These are phyloP conservation scores for Viola pubescens DNA, from an alignment of 441 rosid species.

Conservation along the genomic window DNA sequence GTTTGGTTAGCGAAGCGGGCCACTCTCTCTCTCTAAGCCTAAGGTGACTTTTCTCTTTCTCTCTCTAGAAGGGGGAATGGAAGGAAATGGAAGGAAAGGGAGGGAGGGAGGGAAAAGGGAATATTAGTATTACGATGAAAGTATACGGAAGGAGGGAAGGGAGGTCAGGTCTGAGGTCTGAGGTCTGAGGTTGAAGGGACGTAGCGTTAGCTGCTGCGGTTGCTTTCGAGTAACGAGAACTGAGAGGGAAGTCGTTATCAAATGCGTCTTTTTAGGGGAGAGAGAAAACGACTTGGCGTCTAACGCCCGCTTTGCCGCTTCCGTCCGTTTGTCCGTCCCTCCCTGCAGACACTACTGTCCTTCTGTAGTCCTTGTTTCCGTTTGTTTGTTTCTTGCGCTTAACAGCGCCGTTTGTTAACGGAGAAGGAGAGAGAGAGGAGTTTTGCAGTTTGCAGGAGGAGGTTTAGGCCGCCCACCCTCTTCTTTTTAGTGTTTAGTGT, in stretches of 20 bases:
- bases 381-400: neutral
- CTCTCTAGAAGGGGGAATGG: neutral
- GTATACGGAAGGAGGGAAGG: neutral
- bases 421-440: neutral
- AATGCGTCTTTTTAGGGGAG: neutral
- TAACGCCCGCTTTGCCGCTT: neutral
- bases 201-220: neutral
- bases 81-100: neutral
- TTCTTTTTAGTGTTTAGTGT: neutral
- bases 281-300: neutral
- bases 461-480: too few relatives aligned
- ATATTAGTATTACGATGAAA: neutral
- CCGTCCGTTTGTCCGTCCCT: neutral
- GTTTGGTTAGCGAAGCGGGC: constrained; percentile 1
- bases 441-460: too few relatives aligned
- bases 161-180: too few relatives aligned
- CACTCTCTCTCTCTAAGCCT: neutral
- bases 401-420: constrained; percentile 12
- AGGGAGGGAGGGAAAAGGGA: neutral
- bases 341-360: neutral
- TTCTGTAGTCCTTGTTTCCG: neutral
- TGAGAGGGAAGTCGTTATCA: constrained; percentile 1
- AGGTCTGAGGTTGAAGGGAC: too few relatives aligned
- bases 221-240: neutral
- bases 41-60: neutral